These are phyloP conservation scores for Rhypophila decipiens DNA, from an alignment of 495 filamentous ascomycete genomes.

Conservation along the genomic window DNA sequence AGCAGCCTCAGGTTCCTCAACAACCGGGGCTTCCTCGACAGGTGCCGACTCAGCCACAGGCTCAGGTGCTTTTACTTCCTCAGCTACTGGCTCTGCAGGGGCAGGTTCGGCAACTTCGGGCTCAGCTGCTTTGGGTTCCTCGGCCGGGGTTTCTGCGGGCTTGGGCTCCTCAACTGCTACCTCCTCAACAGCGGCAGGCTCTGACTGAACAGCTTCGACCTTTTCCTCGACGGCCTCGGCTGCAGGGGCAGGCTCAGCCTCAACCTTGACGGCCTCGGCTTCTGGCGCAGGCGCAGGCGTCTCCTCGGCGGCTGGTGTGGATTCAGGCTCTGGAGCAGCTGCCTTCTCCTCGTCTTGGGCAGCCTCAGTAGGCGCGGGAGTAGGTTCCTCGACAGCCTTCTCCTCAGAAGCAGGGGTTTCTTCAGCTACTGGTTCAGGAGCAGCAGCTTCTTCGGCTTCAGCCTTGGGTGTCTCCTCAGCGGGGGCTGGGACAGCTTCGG, in stretches of 20 bases:
- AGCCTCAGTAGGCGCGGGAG: constrained; percentile 6
- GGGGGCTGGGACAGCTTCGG: not conserved
- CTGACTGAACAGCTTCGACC: not conserved
- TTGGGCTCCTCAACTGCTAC: constrained; percentile 2
- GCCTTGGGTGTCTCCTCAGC: constrained; percentile 6
- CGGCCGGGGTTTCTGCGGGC: constrained; percentile 1
- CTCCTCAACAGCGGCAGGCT: not conserved
- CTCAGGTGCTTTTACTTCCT: constrained; percentile 6
- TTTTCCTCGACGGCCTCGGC: constrained; percentile 2
- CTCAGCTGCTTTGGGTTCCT: constrained; percentile 5
- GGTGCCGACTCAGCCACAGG: constrained; percentile 8
- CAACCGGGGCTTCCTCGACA: constrained; percentile 1
- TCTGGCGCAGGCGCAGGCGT: constrained; percentile 7
- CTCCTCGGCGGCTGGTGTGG: constrained; percentile 12
- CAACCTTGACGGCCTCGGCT: no score
- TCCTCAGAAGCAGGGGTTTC: constrained; percentile 1
- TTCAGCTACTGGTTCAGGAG: constrained; percentile 4
- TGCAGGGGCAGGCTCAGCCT: constrained; percentile 3
- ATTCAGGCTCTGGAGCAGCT: constrained; percentile 15
- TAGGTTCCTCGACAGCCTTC: constrained; percentile 3
- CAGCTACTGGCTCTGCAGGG: not conserved
- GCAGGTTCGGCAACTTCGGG: not conserved
- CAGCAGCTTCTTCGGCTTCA: not conserved
- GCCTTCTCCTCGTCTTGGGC: constrained; percentile 10
- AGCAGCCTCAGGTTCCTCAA: constrained; percentile 5